Evolutionary conservation across 2,329 filamentous ascomycete genomes (phyloP), one percentile per base, ranked within the genome.

Genomic region (Sarocladiaceae sp.): DNA sequence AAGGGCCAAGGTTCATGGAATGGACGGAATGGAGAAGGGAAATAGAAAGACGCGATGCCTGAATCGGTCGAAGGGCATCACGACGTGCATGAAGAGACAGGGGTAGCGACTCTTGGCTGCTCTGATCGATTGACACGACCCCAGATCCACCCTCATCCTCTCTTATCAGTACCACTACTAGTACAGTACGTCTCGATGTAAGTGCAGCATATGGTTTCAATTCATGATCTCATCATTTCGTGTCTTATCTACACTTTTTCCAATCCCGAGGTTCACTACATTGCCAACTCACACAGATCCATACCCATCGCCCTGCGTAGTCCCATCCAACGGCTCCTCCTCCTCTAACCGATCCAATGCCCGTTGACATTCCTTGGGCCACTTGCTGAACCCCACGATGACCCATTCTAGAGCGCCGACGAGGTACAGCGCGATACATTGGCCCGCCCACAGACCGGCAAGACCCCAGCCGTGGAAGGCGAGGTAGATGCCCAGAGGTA

Each of bases 401-500:
- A 78, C 70, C 90, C 90, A 95, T 64, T 96, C 88, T 11, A 88
- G 64, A 1, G 77, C 73, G 2, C 90, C 90, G 0, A 95, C 90
- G 20, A 94, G 72, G 63, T 91, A 95, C 28, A 96, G 67, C 0
- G 88, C 88, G 55, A 90, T 83, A 62, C 88, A 92, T 64, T 93
- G 88, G 15, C 89, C 90, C 29, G 94, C 73, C 90, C 90, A 96
- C 15, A 96, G 70, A 0, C 90, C 90, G 17, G 77, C 76, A 2
- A 95, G 71, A 0, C 90, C 90, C 89, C 89, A 94, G 17, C 89
- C 89, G 62, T 94, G 82, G 60, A 94, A 94, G 2, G 90, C 90
- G 26, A 96, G 80, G 70, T 82, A 94, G 51, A 95, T 88, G 0
- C 90, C 90, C n/a, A 85, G 71, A 0, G 90, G 90, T 52, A 95